Evolutionary conservation across 75 land plant species (phyloP).

Genomic region (Chamaecyparis obtusa): DNA sequence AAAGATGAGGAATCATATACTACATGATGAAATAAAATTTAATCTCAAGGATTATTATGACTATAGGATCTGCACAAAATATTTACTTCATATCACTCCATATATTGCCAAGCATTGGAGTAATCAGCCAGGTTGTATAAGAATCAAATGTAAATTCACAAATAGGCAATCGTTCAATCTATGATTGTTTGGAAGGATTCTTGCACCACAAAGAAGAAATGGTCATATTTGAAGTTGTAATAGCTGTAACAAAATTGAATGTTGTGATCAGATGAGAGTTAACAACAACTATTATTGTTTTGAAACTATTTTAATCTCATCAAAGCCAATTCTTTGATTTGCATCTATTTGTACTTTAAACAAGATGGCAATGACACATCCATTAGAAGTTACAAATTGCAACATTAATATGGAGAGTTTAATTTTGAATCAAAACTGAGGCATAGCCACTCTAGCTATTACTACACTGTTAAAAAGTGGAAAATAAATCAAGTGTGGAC

Average conservation of each 20-base stretch:
- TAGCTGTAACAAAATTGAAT: conserved; percentile 83
- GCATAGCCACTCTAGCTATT: too few species aligned
- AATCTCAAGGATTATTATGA: too few species aligned
- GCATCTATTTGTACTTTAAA: conserved; percentile 98
- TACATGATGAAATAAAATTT: too few species aligned
- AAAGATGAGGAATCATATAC: too few species aligned
- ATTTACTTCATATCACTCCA: too few species aligned
- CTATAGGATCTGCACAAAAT: too few species aligned
- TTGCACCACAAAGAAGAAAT: conserved; percentile 94
- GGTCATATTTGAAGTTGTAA: conserved; percentile 95
- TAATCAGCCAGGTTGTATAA: conserved; percentile 89
- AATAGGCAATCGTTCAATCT: conserved; percentile 89
- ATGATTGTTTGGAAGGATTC: conserved; percentile 87
- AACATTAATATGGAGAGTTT: too few species aligned
- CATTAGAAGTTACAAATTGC: too few species aligned
- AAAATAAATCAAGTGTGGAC: too few species aligned
- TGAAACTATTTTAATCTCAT: conserved; percentile 90
- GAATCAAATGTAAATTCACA: conserved; percentile 69
- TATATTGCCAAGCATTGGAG: too few species aligned
- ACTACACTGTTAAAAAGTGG: too few species aligned
- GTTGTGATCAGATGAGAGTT: conserved; percentile 86
- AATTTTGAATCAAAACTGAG: too few species aligned
- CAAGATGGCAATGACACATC: conserved; percentile 46
- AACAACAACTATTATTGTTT: conserved; percentile 92
- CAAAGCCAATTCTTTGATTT: conserved; percentile 95